Evolutionary conservation across 371 early-diverging fungal species (phyloP), one percentile per base, ranked within the genome.

Genomic region (Saksenaea oblongispora): DNA sequence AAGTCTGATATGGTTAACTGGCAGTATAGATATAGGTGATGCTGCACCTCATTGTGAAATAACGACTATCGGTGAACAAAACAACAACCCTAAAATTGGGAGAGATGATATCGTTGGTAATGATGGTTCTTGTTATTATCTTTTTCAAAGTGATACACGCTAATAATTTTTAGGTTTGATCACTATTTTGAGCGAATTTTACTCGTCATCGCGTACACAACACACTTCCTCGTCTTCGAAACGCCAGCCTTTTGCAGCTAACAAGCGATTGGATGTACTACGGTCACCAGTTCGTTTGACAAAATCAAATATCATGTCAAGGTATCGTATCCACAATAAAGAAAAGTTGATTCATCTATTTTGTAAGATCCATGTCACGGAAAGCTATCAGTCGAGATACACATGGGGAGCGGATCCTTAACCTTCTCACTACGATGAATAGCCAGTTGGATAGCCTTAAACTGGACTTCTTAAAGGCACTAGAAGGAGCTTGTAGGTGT

Each of bases 21-120:
- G 41, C 24, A 11, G 13, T 24, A 24, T 55, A 47, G 58, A 24
- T 42, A 17, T 66, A 68, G 89, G 87, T 42, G 89, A 84, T 31
- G 65, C 68, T 7, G 80, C 89, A 9, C 87, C 91, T 2, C 82
- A 80, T 26, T 87, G 88, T 58, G 90, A 91, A 64, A 82, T 91
- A n/a, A 82, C 84, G 15, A 70, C 88, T 2, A 74, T 79, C 15
- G 77, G 75, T 47, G 77, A 78, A 7, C 73, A 73, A 8, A 82
- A 82, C 22, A 66, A 64, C 5, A 66, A 87, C n/a, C 87, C 88
- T 11, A 61, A 75, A 9, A 71, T 91, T 35, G 75, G 72, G 1
- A 70, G 79, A 28, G 78, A 78, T 7, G 89, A 89, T 64, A 63
- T 90, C 7, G 59, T 64, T 61, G 87, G 87, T 75, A 75, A 70